Evolutionary conservation across 1,139 yeast genomes (phyloP), one percentile per base, ranked within the genome.

Genomic region (Suhomyces taliae): DNA sequence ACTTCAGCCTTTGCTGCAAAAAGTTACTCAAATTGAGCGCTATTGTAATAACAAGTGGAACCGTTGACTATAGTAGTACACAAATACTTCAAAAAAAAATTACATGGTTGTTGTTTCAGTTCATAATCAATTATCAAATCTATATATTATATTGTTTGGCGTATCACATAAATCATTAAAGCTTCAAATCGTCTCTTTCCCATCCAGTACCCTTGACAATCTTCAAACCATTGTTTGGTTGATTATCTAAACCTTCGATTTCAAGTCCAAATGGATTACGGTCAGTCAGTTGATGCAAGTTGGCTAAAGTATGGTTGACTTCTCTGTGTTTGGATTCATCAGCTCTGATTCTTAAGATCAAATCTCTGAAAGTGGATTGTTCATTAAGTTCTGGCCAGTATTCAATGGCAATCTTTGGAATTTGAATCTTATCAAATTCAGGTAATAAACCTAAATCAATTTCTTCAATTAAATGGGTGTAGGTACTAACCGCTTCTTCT

Each of bases 301-400:
- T 85, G 27, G 90, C 91, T 59, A 85, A 76, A 0, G 90, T 85
- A 62, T 85, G 90, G 66, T 85, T 85, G 41, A 85, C 90, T 60
- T 85, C 90, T 61, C 90, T 75, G 61, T 85, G 90, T 61, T 85
- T 85, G 37, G 89, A 84, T 62, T 85, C 90, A 57, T 85, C 90
- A 7, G 80, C 80, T 53, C 79, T 65, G 34, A 85, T 72, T 56
- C 82, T 78, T 53, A 76, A 71, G 38, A 86, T 69, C 59, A 86
- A 72, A 54, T 85, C 90, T 51, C 74, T 74, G 65, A 86, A 78
- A 5, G 81, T 70, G 8, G 87, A 76, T 24, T 80, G 60, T 36
- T 65, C 66, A 36, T 68, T 69, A 44, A 71, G 62, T 63, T 82
- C 76, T 10, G 79, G 72, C 87, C 89, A 85, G 65, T 85, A 85